A percentile compares a stretch with the other conserved stretches of the same genome.
These are phyloP conservation scores for Candida hungchunana DNA, from an alignment of 805 yeast genomes.

Conservation along the genomic window DNA sequence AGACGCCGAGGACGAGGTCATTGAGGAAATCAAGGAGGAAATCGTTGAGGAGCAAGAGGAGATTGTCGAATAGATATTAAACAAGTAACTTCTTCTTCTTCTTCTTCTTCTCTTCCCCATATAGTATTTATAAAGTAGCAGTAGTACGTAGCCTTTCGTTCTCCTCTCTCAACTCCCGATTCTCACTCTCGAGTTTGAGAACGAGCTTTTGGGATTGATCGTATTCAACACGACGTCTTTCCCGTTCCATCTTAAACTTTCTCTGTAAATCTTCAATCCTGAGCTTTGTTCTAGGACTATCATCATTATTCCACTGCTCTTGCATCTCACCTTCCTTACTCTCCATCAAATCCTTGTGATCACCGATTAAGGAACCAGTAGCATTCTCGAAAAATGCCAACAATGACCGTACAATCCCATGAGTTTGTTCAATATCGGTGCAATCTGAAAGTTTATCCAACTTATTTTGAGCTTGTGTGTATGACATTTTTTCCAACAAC, in stretches of 20 bases:
- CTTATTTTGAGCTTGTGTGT: slow-evolving; percentile 54
- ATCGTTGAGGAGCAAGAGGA: slow-evolving; percentile 43
- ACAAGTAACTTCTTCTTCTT: too few relatives aligned
- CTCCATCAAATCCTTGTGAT: slow-evolving; percentile 38
- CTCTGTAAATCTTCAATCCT: slow-evolving; percentile 59
- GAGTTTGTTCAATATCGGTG: slow-evolving; percentile 26
- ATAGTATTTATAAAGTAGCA: too few relatives aligned
- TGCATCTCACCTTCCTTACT: slow-evolving; percentile 4
- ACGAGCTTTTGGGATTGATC: slow-evolving; percentile 50
- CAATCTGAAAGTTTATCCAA: slow-evolving; percentile 37
- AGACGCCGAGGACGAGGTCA: slow-evolving; percentile 60
- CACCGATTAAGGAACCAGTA: slow-evolving; percentile 51
- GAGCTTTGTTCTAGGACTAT: slow-evolving; percentile 37
- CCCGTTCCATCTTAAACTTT: slow-evolving; percentile 69
- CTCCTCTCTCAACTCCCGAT: slow-evolving; percentile 34
- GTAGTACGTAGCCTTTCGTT: slow-evolving; percentile 13
- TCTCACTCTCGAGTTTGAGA: slow-evolving; percentile 52
- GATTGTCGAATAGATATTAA: slow-evolving; percentile 15
- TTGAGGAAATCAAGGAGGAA: slow-evolving; percentile 72
- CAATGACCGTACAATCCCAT: slow-evolving; percentile 37
- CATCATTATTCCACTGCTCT: slow-evolving; percentile 3
- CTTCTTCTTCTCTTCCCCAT: too few relatives aligned
- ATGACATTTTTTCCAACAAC: slow-evolving; percentile 54
- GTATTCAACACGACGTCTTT: slow-evolving; percentile 58
- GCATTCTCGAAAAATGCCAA: slow-evolving; percentile 58